These are phyloP conservation scores for Isabelozyma gotoi DNA, from an alignment of 805 yeast species.

Conservation along the genomic window DNA sequence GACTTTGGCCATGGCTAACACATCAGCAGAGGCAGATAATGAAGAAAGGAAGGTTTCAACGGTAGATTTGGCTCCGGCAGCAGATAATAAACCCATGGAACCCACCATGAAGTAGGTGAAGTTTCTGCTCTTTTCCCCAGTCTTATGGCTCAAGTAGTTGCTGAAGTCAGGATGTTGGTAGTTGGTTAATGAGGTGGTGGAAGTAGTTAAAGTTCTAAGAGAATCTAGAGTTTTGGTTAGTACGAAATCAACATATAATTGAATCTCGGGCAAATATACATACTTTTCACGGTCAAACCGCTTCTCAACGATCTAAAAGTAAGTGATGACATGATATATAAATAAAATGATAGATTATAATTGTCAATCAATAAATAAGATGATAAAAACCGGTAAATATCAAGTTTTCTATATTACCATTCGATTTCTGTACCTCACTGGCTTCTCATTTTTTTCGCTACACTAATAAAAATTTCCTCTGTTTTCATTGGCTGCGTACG, in stretches of 20 bases:
- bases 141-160: constrained; percentile 71
- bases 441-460: not conserved
- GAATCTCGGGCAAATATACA: constrained; percentile 16
- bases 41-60: constrained; percentile 90
- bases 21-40: constrained; percentile 98
- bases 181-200: constrained; percentile 62
- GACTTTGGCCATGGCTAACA: constrained; percentile 98
- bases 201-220: constrained; percentile 51
- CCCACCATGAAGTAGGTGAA: constrained; percentile 98
- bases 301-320: constrained; percentile 47
- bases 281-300: constrained; percentile 42
- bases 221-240: constrained; percentile 25
- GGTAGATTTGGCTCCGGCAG: constrained; percentile 95
- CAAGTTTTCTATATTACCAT: not conserved
- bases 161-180: constrained; percentile 92
- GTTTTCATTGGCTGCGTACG: constrained; percentile 9
- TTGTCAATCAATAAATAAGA: not conserved
- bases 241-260: constrained; percentile 3
- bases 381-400: not conserved
- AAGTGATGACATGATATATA: constrained; percentile 35
- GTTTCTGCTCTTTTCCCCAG: constrained; percentile 71
- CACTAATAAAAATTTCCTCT: constrained; percentile 2
- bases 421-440: not conserved
- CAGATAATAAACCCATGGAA: constrained; percentile 82
- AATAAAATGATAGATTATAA: too few species aligned